Conservation (phyloP, 768 basidiomycete species). For the Lactarius trivialis region DNA sequence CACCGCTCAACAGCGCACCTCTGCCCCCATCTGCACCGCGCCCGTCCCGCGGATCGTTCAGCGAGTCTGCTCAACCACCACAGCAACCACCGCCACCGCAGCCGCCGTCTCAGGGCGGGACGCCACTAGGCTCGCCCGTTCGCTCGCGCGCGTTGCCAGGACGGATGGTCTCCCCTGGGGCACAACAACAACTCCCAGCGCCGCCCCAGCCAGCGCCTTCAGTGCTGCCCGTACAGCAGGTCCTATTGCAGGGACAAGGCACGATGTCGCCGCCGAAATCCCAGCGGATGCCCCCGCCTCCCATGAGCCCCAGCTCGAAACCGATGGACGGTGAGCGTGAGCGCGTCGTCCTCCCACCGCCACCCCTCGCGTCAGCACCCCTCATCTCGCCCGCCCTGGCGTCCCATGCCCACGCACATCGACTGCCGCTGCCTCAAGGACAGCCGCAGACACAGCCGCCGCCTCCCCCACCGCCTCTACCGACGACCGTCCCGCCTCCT, state of each 20-base stretch:
- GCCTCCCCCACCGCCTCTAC: neutral
- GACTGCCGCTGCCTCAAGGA: constrained; percentile 7
- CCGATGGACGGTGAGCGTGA: constrained; percentile 21
- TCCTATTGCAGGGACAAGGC: neutral
- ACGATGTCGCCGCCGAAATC: constrained; percentile 16
- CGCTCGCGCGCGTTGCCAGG: constrained; percentile 11
- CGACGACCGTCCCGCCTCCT: constrained; percentile 2
- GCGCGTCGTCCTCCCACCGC: constrained; percentile 4
- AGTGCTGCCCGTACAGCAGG: neutral
- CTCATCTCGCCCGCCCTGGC: neutral
- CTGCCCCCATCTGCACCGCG: constrained; percentile 3
- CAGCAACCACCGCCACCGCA: neutral
- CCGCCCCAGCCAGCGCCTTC: neutral
- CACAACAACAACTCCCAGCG: neutral
- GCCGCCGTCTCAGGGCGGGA: neutral
- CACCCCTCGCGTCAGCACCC: neutral
- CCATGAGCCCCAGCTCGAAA: constrained; percentile 13
- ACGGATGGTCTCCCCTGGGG: constrained; percentile 5
- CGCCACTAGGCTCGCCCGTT: constrained; percentile 14
- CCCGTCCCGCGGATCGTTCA: constrained; percentile 19
- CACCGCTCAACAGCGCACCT: constrained; percentile 25
- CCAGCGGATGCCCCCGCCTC: constrained; percentile 3
- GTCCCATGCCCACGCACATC: constrained; percentile 2
- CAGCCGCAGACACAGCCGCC: constrained; percentile 1
- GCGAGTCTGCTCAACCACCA: constrained; percentile 7